These are phyloP conservation scores for Pestalotiopsis sp. DNA, from an alignment of 2,329 filamentous ascomycete species.

Conservation along the genomic window DNA sequence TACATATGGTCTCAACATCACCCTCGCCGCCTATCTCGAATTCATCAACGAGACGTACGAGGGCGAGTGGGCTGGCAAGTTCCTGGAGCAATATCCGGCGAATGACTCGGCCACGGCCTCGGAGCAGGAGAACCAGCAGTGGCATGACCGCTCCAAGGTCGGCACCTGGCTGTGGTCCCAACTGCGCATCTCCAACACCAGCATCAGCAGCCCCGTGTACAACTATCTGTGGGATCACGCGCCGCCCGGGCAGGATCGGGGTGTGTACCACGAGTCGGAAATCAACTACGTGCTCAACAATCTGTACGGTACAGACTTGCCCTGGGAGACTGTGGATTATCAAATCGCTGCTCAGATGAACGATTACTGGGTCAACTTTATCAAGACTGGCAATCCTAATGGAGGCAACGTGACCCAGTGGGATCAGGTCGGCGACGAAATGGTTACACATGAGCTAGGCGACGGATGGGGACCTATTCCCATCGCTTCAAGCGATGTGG, in stretches of 20 bases:
- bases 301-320: slow-evolving; percentile 20
- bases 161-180: slow-evolving; percentile 26
- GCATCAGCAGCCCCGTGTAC: slow-evolving; percentile 24
- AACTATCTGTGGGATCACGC: slow-evolving; percentile 31
- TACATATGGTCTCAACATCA: too few relatives aligned
- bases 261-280: slow-evolving; percentile 31
- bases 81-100: too few relatives aligned
- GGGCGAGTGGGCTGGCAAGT: too few relatives aligned
- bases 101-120: slow-evolving; percentile 14
- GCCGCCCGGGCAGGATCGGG: slow-evolving; percentile 24
- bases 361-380: slow-evolving; percentile 17
- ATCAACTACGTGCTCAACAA: slow-evolving; percentile 35
- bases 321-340: slow-evolving; percentile 28
- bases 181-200: slow-evolving; percentile 7
- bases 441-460: neutral
- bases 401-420: neutral
- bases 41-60: too few relatives aligned
- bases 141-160: slow-evolving; percentile 23
- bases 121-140: slow-evolving; percentile 22
- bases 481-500: neutral
- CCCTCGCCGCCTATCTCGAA: too few relatives aligned
- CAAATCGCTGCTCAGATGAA: slow-evolving; percentile 24
- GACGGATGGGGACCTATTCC: neutral
- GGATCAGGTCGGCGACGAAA: neutral
- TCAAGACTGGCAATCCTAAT: slow-evolving; percentile 14